Evolutionary conservation across 2,329 filamentous ascomycete genomes (phyloP), one percentile per base, ranked within the genome.

Genomic region (Coniochaeta ligniaria): DNA sequence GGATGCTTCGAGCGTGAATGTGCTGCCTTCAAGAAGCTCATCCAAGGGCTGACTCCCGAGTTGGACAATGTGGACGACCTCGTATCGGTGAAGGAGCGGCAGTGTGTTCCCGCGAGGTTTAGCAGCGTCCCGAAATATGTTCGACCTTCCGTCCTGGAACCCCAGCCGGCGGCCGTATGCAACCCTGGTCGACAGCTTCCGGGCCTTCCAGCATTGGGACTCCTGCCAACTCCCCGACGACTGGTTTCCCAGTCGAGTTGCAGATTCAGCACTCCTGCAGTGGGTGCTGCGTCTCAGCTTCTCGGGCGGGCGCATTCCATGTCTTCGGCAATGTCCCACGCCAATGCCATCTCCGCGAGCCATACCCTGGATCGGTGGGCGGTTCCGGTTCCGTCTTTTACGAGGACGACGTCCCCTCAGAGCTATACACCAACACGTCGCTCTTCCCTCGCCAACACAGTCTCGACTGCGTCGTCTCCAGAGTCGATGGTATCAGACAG

Each of bases 401-500:
- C 20, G 3, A 11, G 47, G n/a, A 73, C 75, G 61, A 76, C 76
- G 4, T 86, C 85, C 22, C 83, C 84, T 28, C 77, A 80, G 66
- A 76, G 74, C 65, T 80, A 80, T 66, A 69, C 75, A 58, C 75
- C 77, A 2, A 73, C 76, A 41, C 84, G 85, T 62, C 83, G 84
- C 63, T 86, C 84, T 16, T 87, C 85, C 17, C 80, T 87, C 62
- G 84, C 84, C 70, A 85, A 81, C 68, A 85, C 85, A 20, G 76
- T 85, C 66, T 88, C 85, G 28, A 83, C 82, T 33, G 80, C 82
- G 36, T 88, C 85, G 62, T 88, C 85, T 31, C 85, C 85, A 63
- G 85, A 88, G 69, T 88, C 85, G 60, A 87, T 88, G 84, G 74
- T 88, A 54, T 87, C 85, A 62, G 85, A 88, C 69, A 76, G 78